Evolutionary conservation across 2,329 filamentous ascomycete species (phyloP).

Genomic region (Diplodia corticola): DNA sequence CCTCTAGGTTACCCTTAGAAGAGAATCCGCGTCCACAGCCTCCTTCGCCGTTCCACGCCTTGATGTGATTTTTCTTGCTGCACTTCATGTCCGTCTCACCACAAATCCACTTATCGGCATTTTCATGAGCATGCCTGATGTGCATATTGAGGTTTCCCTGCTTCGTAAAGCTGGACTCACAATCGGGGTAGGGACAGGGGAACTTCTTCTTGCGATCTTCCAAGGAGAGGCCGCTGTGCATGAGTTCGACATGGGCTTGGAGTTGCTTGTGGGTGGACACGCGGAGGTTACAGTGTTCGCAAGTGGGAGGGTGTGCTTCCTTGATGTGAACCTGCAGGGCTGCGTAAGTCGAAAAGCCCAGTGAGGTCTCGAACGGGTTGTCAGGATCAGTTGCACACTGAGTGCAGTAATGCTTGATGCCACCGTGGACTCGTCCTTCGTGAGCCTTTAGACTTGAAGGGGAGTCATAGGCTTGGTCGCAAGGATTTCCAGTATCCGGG

Average conservation of each 20-base stretch:
- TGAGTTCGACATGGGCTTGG: constrained; percentile 70
- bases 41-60: constrained; percentile 63
- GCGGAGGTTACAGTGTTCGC: constrained; percentile 69
- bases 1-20: constrained; percentile 76
- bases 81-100: constrained; percentile 63
- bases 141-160: constrained; percentile 82
- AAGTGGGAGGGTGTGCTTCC: constrained; percentile 69
- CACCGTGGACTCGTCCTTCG: constrained; percentile 66
- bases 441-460: constrained; percentile 71
- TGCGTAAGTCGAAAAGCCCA: constrained; percentile 67
- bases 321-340: constrained; percentile 73
- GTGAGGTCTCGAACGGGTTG: constrained; percentile 37
- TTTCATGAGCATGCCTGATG: constrained; percentile 73
- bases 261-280: constrained; percentile 59
- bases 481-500: constrained; percentile 55
- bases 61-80: constrained; percentile 54
- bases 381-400: constrained; percentile 59
- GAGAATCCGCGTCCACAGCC: constrained; percentile 76
- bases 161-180: constrained; percentile 76
- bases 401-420: constrained; percentile 72
- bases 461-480: constrained; percentile 71
- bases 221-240: constrained; percentile 57
- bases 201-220: constrained; percentile 63
- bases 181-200: constrained; percentile 66
- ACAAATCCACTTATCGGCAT: constrained; percentile 73